Conservation (phyloP, 225 moss, liverwort and hornwort genomes). For the Marchantia paleacea region DNA sequence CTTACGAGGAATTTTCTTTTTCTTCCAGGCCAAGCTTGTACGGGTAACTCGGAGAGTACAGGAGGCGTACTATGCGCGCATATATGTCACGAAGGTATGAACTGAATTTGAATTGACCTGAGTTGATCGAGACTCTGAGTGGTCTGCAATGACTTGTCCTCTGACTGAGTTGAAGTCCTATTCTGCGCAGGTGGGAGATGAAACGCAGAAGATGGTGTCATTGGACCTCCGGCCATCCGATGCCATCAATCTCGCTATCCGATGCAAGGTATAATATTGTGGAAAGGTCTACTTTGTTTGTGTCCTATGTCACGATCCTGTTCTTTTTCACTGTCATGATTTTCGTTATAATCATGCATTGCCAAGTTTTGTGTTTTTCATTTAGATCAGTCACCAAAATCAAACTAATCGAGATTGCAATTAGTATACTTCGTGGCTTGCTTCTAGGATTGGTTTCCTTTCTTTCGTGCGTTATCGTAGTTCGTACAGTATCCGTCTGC, state of each 20-base stretch:
- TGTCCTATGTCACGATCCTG: too few species aligned
- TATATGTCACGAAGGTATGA: constrained; percentile 70
- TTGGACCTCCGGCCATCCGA: constrained; percentile 89
- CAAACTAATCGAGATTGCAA: too few species aligned
- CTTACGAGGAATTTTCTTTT: neutral
- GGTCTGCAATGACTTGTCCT: neutral
- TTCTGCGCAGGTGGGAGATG: constrained; percentile 53
- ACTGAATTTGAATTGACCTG: neutral
- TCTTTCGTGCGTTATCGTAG: too few species aligned
- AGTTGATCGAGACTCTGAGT: neutral
- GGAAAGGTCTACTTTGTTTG: neutral
- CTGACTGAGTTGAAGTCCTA: neutral
- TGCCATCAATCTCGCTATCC: constrained; percentile 81
- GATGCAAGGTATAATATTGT: constrained; percentile 55
- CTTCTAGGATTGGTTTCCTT: too few species aligned
- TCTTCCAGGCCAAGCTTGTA: constrained; percentile 60
- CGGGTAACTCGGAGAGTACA: constrained; percentile 87
- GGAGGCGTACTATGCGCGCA: constrained; percentile 84
- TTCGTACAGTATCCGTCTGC: neutral
- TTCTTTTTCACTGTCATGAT: too few species aligned
- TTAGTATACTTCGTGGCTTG: too few species aligned
- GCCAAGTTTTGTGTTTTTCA: too few species aligned
- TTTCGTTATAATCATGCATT: too few species aligned
- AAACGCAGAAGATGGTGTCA: constrained; percentile 55
- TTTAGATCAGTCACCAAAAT: too few species aligned